A percentile compares a stretch with the other conserved stretches of the same genome.
Evolutionary conservation across 768 basidiomycete species (phyloP).

Genomic region (Panaeolus papilionaceus): DNA sequence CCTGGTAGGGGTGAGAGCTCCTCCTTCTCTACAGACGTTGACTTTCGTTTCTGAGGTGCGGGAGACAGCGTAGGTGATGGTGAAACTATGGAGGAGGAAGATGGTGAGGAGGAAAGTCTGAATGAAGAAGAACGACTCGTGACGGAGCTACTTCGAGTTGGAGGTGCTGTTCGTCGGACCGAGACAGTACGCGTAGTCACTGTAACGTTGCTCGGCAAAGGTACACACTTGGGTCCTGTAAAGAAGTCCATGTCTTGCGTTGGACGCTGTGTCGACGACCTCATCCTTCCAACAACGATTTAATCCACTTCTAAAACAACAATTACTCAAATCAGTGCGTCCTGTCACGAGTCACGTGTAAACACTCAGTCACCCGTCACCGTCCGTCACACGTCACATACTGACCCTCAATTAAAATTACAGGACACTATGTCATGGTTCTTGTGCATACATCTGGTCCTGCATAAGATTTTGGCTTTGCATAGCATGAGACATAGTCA

Average conservation of each 20-base stretch:
- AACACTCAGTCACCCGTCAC: conserved; percentile 26
- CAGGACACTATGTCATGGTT: too few relatives aligned
- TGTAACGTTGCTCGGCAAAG: background rate
- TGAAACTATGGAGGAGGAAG: conserved; percentile 25
- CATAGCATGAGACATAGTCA: too few relatives aligned
- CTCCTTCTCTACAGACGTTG: conserved; percentile 26
- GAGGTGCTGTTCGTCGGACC: conserved; percentile 23
- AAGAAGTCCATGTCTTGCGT: background rate
- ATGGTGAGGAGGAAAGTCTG: conserved; percentile 24
- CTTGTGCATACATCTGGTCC: too few relatives aligned
- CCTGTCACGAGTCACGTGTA: conserved; percentile 22
- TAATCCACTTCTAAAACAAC: background rate
- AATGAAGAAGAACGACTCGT: conserved; percentile 5
- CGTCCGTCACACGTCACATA: too few relatives aligned
- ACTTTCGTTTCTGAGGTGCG: conserved; percentile 44
- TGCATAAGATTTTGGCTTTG: too few relatives aligned
- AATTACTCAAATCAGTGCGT: conserved; percentile 12
- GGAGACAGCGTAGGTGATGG: conserved; percentile 27
- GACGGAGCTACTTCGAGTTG: conserved; percentile 24
- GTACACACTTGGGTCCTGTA: background rate
- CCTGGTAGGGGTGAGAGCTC: conserved; percentile 35
- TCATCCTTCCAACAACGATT: background rate
- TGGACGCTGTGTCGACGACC: background rate
- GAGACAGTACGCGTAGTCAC: conserved; percentile 1
- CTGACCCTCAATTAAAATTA: too few relatives aligned